Percentiles rank a stretch among this genome's conserved stretches.
phyloP scores from a whole-genome alignment of 2,329 filamentous ascomycete species.

The Cladosporium oxysporum region DNA sequence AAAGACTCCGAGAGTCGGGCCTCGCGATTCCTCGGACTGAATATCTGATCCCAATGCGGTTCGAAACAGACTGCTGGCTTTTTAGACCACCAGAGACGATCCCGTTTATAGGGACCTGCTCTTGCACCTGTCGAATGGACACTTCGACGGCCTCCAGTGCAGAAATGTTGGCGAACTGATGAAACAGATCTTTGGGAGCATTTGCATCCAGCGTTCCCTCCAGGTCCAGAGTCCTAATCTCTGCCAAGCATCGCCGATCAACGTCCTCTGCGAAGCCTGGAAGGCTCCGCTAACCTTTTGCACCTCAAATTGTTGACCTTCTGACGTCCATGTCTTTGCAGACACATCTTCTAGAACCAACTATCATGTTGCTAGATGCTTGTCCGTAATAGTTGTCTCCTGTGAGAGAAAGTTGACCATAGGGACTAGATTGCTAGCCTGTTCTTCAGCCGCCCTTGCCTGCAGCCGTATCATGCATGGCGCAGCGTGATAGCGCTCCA shows the following conservation, averaged over 20 bases:
- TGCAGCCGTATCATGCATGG: background rate
- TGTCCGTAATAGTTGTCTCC: no score
- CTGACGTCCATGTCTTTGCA: background rate
- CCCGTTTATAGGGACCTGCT: no score
- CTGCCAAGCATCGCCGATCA: no score
- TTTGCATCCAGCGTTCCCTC: no score
- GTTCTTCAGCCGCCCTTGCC: background rate
- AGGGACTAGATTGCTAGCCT: background rate
- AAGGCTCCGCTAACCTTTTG: background rate
- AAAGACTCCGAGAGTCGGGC: no score
- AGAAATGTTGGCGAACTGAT: background rate
- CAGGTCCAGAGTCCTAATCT: no score
- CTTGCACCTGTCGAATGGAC: no score
- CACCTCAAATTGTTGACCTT: background rate
- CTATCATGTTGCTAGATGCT: background rate
- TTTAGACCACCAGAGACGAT: background rate
- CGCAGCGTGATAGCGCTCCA: background rate
- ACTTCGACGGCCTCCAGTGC: background rate
- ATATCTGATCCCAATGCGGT: background rate
- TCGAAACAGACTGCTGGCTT: no score
- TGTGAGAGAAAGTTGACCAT: background rate
- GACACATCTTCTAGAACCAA: background rate
- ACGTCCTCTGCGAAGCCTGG: no score
- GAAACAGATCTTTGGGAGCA: background rate
- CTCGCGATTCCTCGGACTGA: background rate